A percentile compares a stretch with the other conserved stretches of the same genome.
phyloP scores from a whole-genome alignment of 2,329 filamentous ascomycete species.

The Fusarium vanettenii region DNA sequence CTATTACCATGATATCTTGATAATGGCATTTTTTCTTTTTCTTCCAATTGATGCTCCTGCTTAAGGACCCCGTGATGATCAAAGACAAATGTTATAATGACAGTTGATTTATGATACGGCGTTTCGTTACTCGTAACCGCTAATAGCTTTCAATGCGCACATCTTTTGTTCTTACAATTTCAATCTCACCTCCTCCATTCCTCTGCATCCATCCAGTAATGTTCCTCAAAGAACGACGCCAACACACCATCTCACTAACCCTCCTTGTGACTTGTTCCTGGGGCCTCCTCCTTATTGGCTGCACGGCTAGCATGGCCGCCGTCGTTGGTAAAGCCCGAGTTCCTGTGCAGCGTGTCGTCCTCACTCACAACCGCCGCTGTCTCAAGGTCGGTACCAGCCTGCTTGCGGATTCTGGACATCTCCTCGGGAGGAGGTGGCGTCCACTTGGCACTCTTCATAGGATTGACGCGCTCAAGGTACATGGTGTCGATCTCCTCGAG shows the following conservation, averaged over 20 bases:
- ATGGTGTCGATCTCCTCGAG: constrained; percentile 85
- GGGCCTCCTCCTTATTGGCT: constrained; percentile 27
- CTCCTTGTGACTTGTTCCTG: constrained; percentile 25
- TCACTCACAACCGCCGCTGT: constrained; percentile 24
- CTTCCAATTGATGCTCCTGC: not conserved
- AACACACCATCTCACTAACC: too few relatives aligned
- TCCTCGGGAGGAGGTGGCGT: constrained; percentile 56
- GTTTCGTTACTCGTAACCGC: not conserved
- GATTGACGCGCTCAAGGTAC: constrained; percentile 74
- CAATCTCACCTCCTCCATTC: too few relatives aligned
- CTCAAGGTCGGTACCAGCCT: constrained; percentile 55
- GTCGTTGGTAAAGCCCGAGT: constrained; percentile 14
- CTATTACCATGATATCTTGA: not conserved
- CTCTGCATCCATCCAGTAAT: too few relatives aligned
- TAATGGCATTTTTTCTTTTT: not conserved
- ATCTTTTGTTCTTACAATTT: too few relatives aligned
- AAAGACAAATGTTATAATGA: not conserved
- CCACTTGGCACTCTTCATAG: constrained; percentile 71
- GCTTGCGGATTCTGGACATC: constrained; percentile 54
- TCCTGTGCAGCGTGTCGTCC: constrained; percentile 28
- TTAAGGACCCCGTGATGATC: not conserved
- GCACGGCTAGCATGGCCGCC: not conserved
- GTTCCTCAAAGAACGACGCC: too few relatives aligned
- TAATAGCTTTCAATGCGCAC: not conserved
- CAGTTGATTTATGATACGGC: too few relatives aligned